A percentile compares a stretch with the other conserved stretches of the same genome.
Evolutionary conservation across 1,284 basidiomycete species (phyloP).

Genomic region (Hemileccinum hortonii): DNA sequence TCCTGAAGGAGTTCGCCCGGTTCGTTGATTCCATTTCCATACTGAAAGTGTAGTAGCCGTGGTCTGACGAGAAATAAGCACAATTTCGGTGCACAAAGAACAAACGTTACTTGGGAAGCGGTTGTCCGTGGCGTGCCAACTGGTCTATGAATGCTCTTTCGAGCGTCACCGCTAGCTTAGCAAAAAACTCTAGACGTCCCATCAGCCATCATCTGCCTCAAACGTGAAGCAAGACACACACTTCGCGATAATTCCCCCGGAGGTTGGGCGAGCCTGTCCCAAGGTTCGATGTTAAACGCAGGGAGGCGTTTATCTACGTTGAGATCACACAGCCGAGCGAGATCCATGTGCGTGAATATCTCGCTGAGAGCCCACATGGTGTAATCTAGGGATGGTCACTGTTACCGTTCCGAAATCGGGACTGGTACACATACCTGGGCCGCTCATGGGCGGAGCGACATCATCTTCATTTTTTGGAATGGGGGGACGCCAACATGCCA

Average conservation of each 20-base stretch:
- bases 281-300: slow-evolving; percentile 37
- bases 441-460: slow-evolving; percentile 24
- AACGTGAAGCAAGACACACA: slow-evolving; percentile 16
- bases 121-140: slow-evolving; percentile 21
- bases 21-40: slow-evolving; percentile 37
- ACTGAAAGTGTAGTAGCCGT: slow-evolving; percentile 45
- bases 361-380: slow-evolving; percentile 57
- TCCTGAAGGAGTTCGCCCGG: slow-evolving; percentile 34
- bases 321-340: slow-evolving; percentile 43
- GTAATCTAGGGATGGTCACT: slow-evolving; percentile 31
- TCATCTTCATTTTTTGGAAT: slow-evolving; percentile 21
- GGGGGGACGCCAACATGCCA: slow-evolving; percentile 50
- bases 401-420: neutral
- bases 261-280: slow-evolving; percentile 32
- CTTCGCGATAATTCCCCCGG: slow-evolving; percentile 43
- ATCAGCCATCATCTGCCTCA: slow-evolving; percentile 1
- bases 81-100: neutral
- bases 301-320: slow-evolving; percentile 39
- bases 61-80: slow-evolving; percentile 13
- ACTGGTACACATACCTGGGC: slow-evolving; percentile 34
- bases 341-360: slow-evolving; percentile 64
- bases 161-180: slow-evolving; percentile 34
- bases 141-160: slow-evolving; percentile 36
- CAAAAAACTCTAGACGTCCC: slow-evolving; percentile 38
- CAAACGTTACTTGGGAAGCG: slow-evolving; percentile 31